Percentiles rank a stretch among this genome's conserved stretches.
Evolutionary conservation across 192 early-diverging fungal genomes (phyloP).

Genomic region (Coemansia sp.): DNA sequence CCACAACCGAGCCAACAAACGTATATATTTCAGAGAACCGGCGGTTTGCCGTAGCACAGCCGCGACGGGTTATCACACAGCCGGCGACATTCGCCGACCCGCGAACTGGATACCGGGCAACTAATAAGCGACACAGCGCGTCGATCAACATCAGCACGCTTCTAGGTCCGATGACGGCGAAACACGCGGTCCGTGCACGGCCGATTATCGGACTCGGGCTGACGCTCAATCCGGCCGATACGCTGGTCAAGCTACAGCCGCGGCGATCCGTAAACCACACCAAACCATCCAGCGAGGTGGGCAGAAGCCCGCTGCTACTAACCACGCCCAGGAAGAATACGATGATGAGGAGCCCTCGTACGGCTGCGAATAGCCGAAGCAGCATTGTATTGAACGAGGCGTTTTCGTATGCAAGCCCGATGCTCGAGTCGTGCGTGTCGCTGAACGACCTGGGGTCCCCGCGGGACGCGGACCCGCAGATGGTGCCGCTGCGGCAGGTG

Average conservation of each 20-base stretch:
- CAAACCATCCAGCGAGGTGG: too few species aligned
- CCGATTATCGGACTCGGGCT: conserved; percentile 44
- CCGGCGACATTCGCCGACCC: not conserved
- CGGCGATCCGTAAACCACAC: conserved; percentile 5
- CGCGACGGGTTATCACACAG: conserved; percentile 33
- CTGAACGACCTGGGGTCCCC: conserved; percentile 13
- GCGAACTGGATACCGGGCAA: not conserved
- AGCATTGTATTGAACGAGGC: conserved; percentile 3
- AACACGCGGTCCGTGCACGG: conserved; percentile 6
- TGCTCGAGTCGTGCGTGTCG: conserved; percentile 13
- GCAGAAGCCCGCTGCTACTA: too few species aligned
- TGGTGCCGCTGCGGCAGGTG: not conserved
- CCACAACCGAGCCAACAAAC: not conserved
- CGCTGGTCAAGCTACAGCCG: conserved; percentile 32
- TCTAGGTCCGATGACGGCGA: conserved; percentile 3
- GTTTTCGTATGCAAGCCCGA: conserved; percentile 2
- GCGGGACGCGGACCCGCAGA: conserved; percentile 10
- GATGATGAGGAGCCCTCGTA: too few species aligned
- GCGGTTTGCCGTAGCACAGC: conserved; percentile 38
- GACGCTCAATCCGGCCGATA: conserved; percentile 44
- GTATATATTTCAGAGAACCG: conserved; percentile 10
- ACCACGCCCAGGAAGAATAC: too few species aligned
- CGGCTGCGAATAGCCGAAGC: not conserved
- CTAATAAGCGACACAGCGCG: conserved; percentile 1
- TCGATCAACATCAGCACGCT: conserved; percentile 22